A percentile compares a stretch with the other conserved stretches of the same genome.
These are phyloP conservation scores for Citrus australasica DNA, from an alignment of 345 rosid genomes.

Conservation along the genomic window DNA sequence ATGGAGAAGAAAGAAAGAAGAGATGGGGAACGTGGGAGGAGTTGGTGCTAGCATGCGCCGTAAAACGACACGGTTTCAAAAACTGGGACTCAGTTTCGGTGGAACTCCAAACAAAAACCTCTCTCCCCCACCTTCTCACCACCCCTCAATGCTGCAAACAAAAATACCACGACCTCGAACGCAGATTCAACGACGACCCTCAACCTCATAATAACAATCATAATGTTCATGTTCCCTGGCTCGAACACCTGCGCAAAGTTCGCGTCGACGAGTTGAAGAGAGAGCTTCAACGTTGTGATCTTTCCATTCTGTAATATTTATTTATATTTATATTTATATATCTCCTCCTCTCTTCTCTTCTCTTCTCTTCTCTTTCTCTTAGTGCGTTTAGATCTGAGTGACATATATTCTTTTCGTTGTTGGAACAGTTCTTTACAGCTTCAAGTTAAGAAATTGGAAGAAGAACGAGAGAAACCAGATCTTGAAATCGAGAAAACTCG, in stretches of 20 bases:
- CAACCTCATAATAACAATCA: too few species aligned
- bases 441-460: conserved; percentile 67
- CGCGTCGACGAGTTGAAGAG: conserved; percentile 78
- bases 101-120: conserved; percentile 61
- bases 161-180: conserved; percentile 63
- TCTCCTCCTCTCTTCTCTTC: too few species aligned
- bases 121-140: conserved; percentile 38
- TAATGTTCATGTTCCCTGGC: conserved; percentile 43
- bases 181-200: conserved; percentile 33
- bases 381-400: too few species aligned
- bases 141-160: conserved; percentile 47
- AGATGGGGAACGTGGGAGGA: conserved; percentile 89
- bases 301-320: conserved; percentile 50
- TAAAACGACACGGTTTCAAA: conserved; percentile 68
- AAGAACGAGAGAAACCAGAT: conserved; percentile 62
- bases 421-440: conserved; percentile 49
- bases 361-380: too few species aligned
- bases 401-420: neutral
- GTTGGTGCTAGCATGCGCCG: conserved; percentile 74
- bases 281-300: conserved; percentile 66
- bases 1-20: neutral
- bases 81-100: conserved; percentile 74
- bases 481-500: conserved; percentile 30
- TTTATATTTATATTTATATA: too few species aligned
- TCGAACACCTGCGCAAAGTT: conserved; percentile 59